These are phyloP conservation scores for Dillenia turbinata DNA, from an alignment of 164 flowering plant species.

Conservation along the genomic window DNA sequence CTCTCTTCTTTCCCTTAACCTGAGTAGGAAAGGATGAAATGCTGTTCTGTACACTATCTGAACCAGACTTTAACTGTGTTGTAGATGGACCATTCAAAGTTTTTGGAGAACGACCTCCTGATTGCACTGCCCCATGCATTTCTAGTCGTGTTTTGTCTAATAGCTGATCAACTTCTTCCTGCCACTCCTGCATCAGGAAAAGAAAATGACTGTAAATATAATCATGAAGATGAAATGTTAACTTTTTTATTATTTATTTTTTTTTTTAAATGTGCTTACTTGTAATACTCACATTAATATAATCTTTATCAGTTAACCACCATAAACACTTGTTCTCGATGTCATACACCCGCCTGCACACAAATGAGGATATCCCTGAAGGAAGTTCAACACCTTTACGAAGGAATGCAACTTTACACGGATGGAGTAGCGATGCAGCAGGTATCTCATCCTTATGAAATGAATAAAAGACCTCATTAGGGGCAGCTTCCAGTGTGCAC, in stretches of 20 bases:
- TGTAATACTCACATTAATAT: conserved; percentile 62
- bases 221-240: background rate
- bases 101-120: conserved; percentile 91
- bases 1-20: conserved; percentile 78
- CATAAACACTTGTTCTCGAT: conserved; percentile 71
- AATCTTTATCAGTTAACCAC: conserved; percentile 93
- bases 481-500: conserved; percentile 65
- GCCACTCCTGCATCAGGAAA: conserved; percentile 53
- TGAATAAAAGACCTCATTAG: conserved; percentile 91
- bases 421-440: conserved; percentile 94
- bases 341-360: conserved; percentile 90
- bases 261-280: too few species aligned
- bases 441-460: conserved; percentile 89
- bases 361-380: conserved; percentile 77
- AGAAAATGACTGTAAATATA: background rate
- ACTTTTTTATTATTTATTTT: too few species aligned
- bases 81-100: conserved; percentile 62
- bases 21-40: conserved; percentile 49
- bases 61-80: conserved; percentile 60
- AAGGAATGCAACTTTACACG: conserved; percentile 97
- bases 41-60: conserved; percentile 68
- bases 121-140: conserved; percentile 77
- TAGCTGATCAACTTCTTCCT: conserved; percentile 80
- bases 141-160: conserved; percentile 64
- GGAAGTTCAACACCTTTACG: conserved; percentile 90